Conservation (phyloP, 2,329 filamentous ascomycete genomes). For the Xylariales sp. region DNA sequence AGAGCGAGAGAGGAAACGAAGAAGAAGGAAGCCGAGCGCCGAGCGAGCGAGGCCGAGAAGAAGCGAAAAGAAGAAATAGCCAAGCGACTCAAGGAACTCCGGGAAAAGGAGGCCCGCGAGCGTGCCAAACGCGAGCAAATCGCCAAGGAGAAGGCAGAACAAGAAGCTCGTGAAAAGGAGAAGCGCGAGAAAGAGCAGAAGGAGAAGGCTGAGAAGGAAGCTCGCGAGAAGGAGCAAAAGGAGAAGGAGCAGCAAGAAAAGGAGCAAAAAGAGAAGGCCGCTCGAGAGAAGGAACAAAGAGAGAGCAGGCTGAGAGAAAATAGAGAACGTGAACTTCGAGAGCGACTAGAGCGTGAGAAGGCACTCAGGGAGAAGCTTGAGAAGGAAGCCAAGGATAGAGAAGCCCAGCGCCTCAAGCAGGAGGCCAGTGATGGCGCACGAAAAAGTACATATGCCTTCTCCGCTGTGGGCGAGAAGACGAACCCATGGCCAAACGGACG, state of each 20-base stretch:
- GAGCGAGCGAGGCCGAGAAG: slow-evolving; percentile 55
- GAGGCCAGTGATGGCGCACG: slow-evolving; percentile 31
- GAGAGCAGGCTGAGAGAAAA: slow-evolving; percentile 27
- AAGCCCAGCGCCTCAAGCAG: slow-evolving; percentile 22
- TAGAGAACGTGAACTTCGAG: slow-evolving; percentile 21
- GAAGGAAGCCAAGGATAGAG: slow-evolving; percentile 31
- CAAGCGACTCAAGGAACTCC: slow-evolving; percentile 47
- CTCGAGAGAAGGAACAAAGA: slow-evolving; percentile 27
- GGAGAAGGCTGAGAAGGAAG: slow-evolving; percentile 32
- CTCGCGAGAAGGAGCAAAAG: slow-evolving; percentile 24
- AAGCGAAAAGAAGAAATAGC: slow-evolving; percentile 54
- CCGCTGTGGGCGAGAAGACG: slow-evolving; percentile 62
- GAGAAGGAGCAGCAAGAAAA: slow-evolving; percentile 20
- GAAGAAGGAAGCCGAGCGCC: slow-evolving; percentile 60
- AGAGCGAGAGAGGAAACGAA: slow-evolving; percentile 65
- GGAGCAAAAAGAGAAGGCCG: slow-evolving; percentile 33
- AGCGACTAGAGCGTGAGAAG: slow-evolving; percentile 31
- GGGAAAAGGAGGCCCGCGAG: slow-evolving; percentile 51
- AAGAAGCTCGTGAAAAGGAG: slow-evolving; percentile 29
- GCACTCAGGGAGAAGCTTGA: slow-evolving; percentile 44
- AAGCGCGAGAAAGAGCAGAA: slow-evolving; percentile 24
- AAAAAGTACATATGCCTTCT: slow-evolving; percentile 57
- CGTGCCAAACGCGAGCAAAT: slow-evolving; percentile 33
- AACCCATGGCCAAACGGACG: slow-evolving; percentile 66
- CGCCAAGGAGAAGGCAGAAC: slow-evolving; percentile 21